These are phyloP conservation scores for Leccinum fallax DNA, from an alignment of 1,284 basidiomycete genomes.

Conservation along the genomic window DNA sequence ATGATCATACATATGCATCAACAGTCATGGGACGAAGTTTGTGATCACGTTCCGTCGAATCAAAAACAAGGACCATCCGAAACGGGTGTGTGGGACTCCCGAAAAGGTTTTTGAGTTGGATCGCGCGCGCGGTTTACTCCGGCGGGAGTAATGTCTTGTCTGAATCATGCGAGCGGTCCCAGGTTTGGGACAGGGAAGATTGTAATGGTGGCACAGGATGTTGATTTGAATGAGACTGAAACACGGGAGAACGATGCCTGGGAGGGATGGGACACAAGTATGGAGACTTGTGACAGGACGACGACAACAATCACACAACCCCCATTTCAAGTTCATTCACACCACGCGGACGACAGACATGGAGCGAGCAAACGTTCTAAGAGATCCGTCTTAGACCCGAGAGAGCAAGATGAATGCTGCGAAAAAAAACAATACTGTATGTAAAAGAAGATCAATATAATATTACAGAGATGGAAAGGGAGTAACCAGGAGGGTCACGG, in stretches of 20 bases:
- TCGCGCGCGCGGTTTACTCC: slow-evolving; percentile 9
- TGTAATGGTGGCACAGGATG: slow-evolving; percentile 5
- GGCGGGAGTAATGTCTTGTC: slow-evolving; percentile 16
- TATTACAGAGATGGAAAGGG: slow-evolving; percentile 25
- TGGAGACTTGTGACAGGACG: slow-evolving; percentile 10
- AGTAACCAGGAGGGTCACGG: slow-evolving; percentile 18
- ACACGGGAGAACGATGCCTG: slow-evolving; percentile 18
- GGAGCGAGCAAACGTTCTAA: slow-evolving; percentile 25
- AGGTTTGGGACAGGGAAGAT: slow-evolving; percentile 9
- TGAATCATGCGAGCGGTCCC: slow-evolving; percentile 14
- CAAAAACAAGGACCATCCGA: slow-evolving; percentile 9
- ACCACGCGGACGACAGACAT: slow-evolving; percentile 18
- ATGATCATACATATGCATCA: neutral
- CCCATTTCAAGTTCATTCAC: slow-evolving; percentile 1
- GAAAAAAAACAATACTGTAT: slow-evolving; percentile 27
- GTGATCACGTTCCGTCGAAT: slow-evolving; percentile 7
- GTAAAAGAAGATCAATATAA: slow-evolving; percentile 34
- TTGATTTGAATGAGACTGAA: slow-evolving; percentile 21
- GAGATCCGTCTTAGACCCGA: slow-evolving; percentile 37
- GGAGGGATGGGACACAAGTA: slow-evolving; percentile 20
- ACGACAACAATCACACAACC: slow-evolving; percentile 15
- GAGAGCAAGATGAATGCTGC: slow-evolving; percentile 21
- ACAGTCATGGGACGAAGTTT: slow-evolving; percentile 1
- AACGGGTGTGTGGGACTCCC: slow-evolving; percentile 9
- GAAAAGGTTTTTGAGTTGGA: neutral